These are phyloP conservation scores for Microbotryomycetes sp. DNA, from an alignment of 1,284 basidiomycete species.

Conservation along the genomic window DNA sequence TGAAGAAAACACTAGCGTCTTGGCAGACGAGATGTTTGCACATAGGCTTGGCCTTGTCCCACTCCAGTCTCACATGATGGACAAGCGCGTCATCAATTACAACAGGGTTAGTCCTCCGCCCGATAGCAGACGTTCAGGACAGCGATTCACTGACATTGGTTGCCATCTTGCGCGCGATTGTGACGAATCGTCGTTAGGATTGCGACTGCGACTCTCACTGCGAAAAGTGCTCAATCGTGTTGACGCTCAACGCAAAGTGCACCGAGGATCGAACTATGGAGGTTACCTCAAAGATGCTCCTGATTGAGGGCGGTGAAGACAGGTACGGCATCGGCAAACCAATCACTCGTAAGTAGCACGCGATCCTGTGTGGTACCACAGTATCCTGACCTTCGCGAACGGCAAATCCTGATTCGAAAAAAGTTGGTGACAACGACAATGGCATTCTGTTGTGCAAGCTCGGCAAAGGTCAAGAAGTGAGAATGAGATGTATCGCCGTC, in stretches of 20 bases:
- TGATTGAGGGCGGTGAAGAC: slow-evolving; percentile 46
- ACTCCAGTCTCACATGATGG: slow-evolving; percentile 54
- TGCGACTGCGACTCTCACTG: slow-evolving; percentile 74
- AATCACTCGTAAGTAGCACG: slow-evolving; percentile 13
- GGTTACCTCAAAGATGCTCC: slow-evolving; percentile 69
- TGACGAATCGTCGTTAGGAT: slow-evolving; percentile 60
- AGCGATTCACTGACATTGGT: too few species aligned
- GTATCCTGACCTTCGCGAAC: too few species aligned
- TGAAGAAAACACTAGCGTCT: slow-evolving; percentile 80
- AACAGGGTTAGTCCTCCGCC: slow-evolving; percentile 52
- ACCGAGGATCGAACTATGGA: slow-evolving; percentile 57
- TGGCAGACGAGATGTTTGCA: slow-evolving; percentile 96
- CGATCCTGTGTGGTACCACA: too few species aligned
- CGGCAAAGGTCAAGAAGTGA: slow-evolving; percentile 86
- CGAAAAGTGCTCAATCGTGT: slow-evolving; percentile 68
- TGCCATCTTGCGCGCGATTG: too few species aligned
- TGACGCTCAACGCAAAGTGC: slow-evolving; percentile 65
- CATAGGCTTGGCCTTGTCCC: slow-evolving; percentile 95
- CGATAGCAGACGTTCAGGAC: neutral
- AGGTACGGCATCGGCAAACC: slow-evolving; percentile 41
- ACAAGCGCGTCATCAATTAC: slow-evolving; percentile 64
- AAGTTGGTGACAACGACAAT: slow-evolving; percentile 26
- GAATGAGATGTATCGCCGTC: slow-evolving; percentile 79
- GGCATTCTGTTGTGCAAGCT: slow-evolving; percentile 82
- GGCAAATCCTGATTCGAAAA: neutral